Percentiles rank a stretch among this genome's conserved stretches.
Conservation (phyloP, 192 early-diverging fungal genomes). For the Chytriomyces sp. region DNA sequence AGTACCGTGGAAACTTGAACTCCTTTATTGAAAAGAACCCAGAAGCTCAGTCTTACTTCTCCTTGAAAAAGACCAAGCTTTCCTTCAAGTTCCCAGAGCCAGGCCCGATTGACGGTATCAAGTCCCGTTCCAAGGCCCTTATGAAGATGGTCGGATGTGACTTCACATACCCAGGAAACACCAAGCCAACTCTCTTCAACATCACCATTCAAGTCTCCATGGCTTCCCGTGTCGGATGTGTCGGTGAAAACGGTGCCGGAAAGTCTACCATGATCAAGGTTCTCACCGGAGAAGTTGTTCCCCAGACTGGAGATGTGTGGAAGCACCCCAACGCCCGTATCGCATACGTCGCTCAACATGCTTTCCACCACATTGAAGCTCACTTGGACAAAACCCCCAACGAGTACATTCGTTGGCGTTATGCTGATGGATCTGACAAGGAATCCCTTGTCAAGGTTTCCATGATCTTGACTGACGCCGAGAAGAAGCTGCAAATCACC, state of each 20-base stretch:
- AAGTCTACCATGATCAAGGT: constrained; percentile 87
- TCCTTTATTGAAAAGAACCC: constrained; percentile 79
- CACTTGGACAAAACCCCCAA: constrained; percentile 86
- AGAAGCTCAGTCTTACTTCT: constrained; percentile 79
- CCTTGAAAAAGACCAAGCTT: constrained; percentile 64
- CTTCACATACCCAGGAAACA: constrained; percentile 76
- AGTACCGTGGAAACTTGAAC: constrained; percentile 79
- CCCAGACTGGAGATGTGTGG: constrained; percentile 73
- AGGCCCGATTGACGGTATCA: constrained; percentile 76
- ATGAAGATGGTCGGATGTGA: constrained; percentile 75
- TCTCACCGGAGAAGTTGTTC: constrained; percentile 73
- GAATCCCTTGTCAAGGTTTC: constrained; percentile 75
- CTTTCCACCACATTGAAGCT: constrained; percentile 85
- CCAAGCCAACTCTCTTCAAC: constrained; percentile 63
- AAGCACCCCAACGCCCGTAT: constrained; percentile 85
- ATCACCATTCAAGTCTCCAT: constrained; percentile 73
- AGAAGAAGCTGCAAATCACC: constrained; percentile 58
- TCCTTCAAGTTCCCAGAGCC: constrained; percentile 80
- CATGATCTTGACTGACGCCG: constrained; percentile 69
- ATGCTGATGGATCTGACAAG: constrained; percentile 76
- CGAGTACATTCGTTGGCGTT: constrained; percentile 86
- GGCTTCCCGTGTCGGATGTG: constrained; percentile 79
- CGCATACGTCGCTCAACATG: constrained; percentile 86
- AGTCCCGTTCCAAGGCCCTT: constrained; percentile 79
- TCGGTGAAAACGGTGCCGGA: constrained; percentile 85